Evolutionary conservation across 805 yeast genomes (phyloP).

Genomic region (Schizosaccharomyces cryophilus): DNA sequence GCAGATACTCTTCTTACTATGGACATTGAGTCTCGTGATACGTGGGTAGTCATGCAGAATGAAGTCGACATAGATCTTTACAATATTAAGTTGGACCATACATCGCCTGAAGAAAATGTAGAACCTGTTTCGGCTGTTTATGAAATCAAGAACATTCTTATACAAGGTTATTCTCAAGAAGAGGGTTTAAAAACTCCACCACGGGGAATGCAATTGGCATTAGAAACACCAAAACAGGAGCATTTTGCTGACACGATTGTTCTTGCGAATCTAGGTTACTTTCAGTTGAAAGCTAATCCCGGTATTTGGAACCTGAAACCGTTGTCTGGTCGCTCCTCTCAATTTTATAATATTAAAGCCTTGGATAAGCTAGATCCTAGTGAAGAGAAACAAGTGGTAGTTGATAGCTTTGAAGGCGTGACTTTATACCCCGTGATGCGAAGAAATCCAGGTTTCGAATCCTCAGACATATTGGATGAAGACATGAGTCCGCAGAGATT

Average conservation of each 20-base stretch:
- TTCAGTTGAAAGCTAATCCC: constrained; percentile 51
- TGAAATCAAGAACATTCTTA: constrained; percentile 27
- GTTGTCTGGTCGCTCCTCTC: constrained; percentile 20
- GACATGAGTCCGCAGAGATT: constrained; percentile 4
- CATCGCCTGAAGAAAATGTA: constrained; percentile 11
- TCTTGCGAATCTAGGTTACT: constrained; percentile 64
- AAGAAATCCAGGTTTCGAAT: constrained; percentile 20
- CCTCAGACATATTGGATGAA: constrained; percentile 9
- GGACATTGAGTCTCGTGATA: constrained; percentile 33
- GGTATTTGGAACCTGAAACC: constrained; percentile 39
- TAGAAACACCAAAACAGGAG: constrained; percentile 7
- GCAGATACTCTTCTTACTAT: constrained; percentile 26
- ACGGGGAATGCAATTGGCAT: constrained; percentile 26
- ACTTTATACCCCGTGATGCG: constrained; percentile 23
- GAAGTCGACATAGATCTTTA: constrained; percentile 35
- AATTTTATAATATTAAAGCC: constrained; percentile 18
- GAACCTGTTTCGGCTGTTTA: constrained; percentile 22
- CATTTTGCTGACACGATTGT: constrained; percentile 32
- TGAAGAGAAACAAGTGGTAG: constrained; percentile 8
- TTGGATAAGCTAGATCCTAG: neutral
- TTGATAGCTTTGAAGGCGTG: constrained; percentile 24
- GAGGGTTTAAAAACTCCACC: constrained; percentile 20
- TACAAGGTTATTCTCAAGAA: constrained; percentile 50
- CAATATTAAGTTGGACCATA: constrained; percentile 25
- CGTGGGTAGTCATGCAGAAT: constrained; percentile 42